Percentiles rank a stretch among this genome's conserved stretches.
These are phyloP conservation scores for Begonia masoniana DNA, from an alignment of 306 rosid genomes.

Conservation along the genomic window DNA sequence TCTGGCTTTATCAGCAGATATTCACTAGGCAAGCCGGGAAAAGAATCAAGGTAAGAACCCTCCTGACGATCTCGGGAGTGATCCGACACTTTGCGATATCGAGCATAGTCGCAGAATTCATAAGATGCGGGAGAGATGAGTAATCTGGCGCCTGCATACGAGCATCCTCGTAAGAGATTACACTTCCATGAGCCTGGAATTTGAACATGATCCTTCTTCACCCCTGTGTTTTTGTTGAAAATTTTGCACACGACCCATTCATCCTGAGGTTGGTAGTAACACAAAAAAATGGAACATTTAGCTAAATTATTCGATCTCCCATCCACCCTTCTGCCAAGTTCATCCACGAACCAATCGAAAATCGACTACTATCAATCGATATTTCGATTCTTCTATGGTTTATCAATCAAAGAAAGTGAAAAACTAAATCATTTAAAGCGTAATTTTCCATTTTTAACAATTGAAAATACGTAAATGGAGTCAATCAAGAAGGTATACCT, in stretches of 20 bases:
- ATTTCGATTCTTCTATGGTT: too few species aligned
- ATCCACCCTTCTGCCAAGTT: too few species aligned
- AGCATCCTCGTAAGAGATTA: slow-evolving; percentile 42
- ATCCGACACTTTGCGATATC: not conserved
- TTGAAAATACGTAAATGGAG: not conserved
- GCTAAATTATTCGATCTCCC: too few species aligned
- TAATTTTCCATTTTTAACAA: not conserved
- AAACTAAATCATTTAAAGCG: too few species aligned
- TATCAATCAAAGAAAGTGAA: too few species aligned
- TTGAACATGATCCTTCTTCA: slow-evolving; percentile 9
- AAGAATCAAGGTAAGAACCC: too few species aligned
- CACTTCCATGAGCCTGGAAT: slow-evolving; percentile 15
- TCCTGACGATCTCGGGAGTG: not conserved
- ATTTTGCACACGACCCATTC: slow-evolving; percentile 91
- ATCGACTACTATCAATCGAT: too few species aligned
- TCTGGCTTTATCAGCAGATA: too few species aligned
- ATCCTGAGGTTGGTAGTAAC: slow-evolving; percentile 28
- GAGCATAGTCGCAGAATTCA: slow-evolving; percentile 23
- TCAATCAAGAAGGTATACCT: slow-evolving; percentile 32
- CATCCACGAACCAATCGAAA: too few species aligned
- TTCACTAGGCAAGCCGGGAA: too few species aligned
- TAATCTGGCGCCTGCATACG: slow-evolving; percentile 18
- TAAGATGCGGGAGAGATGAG: slow-evolving; percentile 69
- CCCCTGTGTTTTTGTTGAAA: slow-evolving; percentile 61
- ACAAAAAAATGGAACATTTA: not conserved